Evolutionary conservation across 2,329 filamentous ascomycete genomes (phyloP), one percentile per base, ranked within the genome.

Genomic region (Neofusicoccum laricinum): DNA sequence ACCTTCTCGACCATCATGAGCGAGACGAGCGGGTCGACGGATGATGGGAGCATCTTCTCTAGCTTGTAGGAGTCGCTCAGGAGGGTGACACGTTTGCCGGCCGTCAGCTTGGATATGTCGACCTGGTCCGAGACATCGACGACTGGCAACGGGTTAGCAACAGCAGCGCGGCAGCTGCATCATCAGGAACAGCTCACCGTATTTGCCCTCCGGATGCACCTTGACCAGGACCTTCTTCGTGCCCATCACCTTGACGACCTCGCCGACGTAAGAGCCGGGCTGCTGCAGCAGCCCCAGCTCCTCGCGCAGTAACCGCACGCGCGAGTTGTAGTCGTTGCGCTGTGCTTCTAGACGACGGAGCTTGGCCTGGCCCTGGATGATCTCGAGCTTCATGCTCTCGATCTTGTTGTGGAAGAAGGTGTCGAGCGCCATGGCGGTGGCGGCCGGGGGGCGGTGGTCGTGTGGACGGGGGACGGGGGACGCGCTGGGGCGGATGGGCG

Each of bases 1-100:
- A 99, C 95, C 85, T 99, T 99, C 78, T 99, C 95, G 61, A 99
- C 95, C 95, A 99, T 99, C 95, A 99, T 99, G 77, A 99, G 91
- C 40, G 95, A 99, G 64, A 99, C 95, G 65, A 99, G 90, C 41
- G 95, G 95, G 76, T 99, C 95, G 75, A 99, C 95, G 19, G 95
- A 99, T 63, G 95, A 98, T 19, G 95, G 95, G 10, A 99, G 88
- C 82, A 98, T 96, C 84, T 97, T 97, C 77, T 98, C 95, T 72
- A 99, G 89, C 81, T 97, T 97, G 86, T 99, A 99, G 69, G 92
- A 94, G 78, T 99, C 95, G 72, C 93, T 97, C 65, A 99, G 87
- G 49, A 99, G 86, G 63, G 95, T 97, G 68, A 99, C 95, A 71
- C 95, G 93, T 84, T 99, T 99, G 79, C 95, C 95, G 68, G 96